Conservation (phyloP, 805 yeast genomes). For the Candida corydali region DNA sequence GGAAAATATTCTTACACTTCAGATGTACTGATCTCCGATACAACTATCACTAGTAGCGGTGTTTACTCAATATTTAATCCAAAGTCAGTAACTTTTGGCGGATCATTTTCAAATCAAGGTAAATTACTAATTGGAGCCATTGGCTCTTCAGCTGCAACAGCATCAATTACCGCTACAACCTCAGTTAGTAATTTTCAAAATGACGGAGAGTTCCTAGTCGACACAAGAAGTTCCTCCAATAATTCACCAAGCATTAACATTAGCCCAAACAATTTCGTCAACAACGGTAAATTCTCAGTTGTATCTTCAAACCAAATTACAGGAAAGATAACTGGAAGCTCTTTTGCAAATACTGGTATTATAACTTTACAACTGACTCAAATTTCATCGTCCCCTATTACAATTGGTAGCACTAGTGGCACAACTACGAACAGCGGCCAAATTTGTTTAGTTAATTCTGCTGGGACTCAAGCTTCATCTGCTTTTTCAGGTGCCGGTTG, state of each 20-base stretch:
- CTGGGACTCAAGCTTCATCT: constrained; percentile 16
- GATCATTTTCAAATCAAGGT: background rate
- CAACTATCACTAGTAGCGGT: background rate
- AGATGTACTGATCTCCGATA: background rate
- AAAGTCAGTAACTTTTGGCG: background rate
- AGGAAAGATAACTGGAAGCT: background rate
- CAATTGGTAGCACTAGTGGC: constrained; percentile 6
- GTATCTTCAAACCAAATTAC: background rate
- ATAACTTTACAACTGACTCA: constrained; percentile 1
- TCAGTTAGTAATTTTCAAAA: constrained; percentile 1
- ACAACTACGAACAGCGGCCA: constrained; percentile 21
- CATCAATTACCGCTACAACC: background rate
- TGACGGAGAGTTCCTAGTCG: constrained; percentile 3
- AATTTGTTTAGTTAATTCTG: constrained; percentile 22
- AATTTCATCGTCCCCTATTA: background rate
- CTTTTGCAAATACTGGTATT: constrained; percentile 3
- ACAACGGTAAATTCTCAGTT: constrained; percentile 2
- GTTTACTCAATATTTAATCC: constrained; percentile 1
- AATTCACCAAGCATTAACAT: background rate
- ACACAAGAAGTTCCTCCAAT: background rate
- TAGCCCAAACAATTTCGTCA: background rate
- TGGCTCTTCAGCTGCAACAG: background rate
- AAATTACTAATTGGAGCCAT: background rate
- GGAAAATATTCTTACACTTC: background rate
- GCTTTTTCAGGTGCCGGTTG: constrained; percentile 22